These are phyloP conservation scores for Dactylis glomerata DNA, from an alignment of 176 grass and related monocot genomes.

Conservation along the genomic window DNA sequence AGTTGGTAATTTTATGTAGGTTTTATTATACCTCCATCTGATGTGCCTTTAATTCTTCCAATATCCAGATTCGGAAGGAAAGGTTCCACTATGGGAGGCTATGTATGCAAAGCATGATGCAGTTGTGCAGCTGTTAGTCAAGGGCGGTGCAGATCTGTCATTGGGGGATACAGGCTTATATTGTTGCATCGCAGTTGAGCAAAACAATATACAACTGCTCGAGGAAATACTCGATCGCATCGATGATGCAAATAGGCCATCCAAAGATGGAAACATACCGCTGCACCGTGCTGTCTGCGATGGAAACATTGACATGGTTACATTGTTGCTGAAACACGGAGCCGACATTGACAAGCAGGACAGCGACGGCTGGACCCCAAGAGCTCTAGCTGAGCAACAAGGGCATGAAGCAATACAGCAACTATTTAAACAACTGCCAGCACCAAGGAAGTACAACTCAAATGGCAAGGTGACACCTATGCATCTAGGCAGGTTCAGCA, in stretches of 20 bases:
- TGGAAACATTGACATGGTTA: conserved; percentile 52
- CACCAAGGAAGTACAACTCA: neutral
- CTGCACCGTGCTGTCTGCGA: conserved; percentile 82
- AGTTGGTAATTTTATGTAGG: conserved; percentile 18
- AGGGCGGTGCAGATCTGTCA: conserved; percentile 61
- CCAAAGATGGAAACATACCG: conserved; percentile 58
- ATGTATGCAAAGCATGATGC: conserved; percentile 54
- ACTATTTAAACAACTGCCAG: conserved; percentile 46
- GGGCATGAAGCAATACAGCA: conserved; percentile 66
- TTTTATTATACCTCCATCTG: neutral
- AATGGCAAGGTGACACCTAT: neutral
- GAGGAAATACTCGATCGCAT: conserved; percentile 55
- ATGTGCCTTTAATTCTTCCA: conserved; percentile 10
- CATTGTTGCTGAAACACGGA: conserved; percentile 60
- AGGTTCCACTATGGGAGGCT: conserved; percentile 84
- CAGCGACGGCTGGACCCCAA: conserved; percentile 56
- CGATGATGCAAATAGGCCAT: conserved; percentile 37
- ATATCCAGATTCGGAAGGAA: conserved; percentile 72
- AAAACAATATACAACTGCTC: conserved; percentile 57
- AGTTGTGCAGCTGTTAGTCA: conserved; percentile 51
- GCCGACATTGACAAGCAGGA: conserved; percentile 56
- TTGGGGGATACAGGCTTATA: conserved; percentile 54
- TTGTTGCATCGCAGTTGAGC: conserved; percentile 55
- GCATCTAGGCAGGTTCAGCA: conserved; percentile 52
- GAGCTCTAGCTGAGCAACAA: conserved; percentile 82